Base-by-base conservation (phyloP, 2,329 filamentous ascomycete species). In the Penicillium sumatraense region DNA sequence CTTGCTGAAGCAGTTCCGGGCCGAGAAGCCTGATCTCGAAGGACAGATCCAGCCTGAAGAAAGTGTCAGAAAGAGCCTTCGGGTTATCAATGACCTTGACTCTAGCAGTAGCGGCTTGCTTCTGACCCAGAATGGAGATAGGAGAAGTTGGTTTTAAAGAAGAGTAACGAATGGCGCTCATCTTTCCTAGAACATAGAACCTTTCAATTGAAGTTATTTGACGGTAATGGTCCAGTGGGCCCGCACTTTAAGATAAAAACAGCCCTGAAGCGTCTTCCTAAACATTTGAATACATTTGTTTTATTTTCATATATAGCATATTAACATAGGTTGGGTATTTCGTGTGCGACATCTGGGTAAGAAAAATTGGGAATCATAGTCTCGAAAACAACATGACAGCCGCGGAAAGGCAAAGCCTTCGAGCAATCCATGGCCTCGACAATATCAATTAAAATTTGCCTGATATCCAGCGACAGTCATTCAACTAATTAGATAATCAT, bases 51-150 rank as follows among this genome's bases (percentile, higher is more conserved):
- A 52, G 38, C 59, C 62, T 1, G 61, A 69, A 47, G 66, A 69
- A 55, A 68, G 66, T 51, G 63, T 68, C 29, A 51, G 40, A 45
- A 56, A 65, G 54, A 21, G 51, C 42, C 59, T 69, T n/a, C 42
- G 60, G 54, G 63, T 68, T 33, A 67, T 69, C 58, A 53, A 59
- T 26, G 20, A 33, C 23, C 52, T 69, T 61, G 57, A 62, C 57
- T 53, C 46, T 14, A 50, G 58, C 14, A 57, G 33, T 36, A 69
- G 65, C 45, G 67, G 67, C 29, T 54, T 58, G 44, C 44, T 67
- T 41, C 2, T 69, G 36, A 63, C 57, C 23, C 67, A 68, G 53
- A 60, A 66, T 57, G 67, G 67, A 31, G 46, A 79, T 4, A 8
- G 38, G 11, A 13, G 2, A 13, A 53, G 24, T 10, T 56, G 54